These are phyloP conservation scores for Talaromyces liani DNA, from an alignment of 495 filamentous ascomycete genomes.

Conservation along the genomic window DNA sequence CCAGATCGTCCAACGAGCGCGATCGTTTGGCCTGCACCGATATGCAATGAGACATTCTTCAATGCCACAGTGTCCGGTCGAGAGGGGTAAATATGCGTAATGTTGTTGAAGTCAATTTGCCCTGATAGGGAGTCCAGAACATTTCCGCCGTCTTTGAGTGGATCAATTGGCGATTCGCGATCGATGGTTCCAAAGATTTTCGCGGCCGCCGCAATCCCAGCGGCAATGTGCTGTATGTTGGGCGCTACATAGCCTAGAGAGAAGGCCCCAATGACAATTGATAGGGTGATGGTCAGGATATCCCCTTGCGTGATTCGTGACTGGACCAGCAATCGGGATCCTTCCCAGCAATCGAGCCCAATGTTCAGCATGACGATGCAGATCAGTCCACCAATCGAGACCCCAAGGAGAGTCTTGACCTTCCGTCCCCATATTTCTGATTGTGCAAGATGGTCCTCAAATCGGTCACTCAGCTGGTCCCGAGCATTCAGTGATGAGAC, in stretches of 20 bases:
- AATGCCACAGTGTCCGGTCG: slow-evolving; percentile 35
- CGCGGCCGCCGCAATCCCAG: slow-evolving; percentile 28
- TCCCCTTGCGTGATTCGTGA: background rate
- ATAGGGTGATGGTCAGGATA: slow-evolving; percentile 10
- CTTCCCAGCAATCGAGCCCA: slow-evolving; percentile 20
- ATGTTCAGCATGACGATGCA: slow-evolving; percentile 12
- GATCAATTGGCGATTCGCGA: slow-evolving; percentile 25
- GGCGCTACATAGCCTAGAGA: background rate
- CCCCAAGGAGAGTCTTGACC: slow-evolving; percentile 1
- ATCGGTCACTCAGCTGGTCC: slow-evolving; percentile 8
- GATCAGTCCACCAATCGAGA: slow-evolving; percentile 1
- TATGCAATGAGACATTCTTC: slow-evolving; percentile 26
- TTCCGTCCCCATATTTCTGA: slow-evolving; percentile 9
- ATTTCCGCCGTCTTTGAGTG: slow-evolving; percentile 22
- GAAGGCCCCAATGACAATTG: slow-evolving; percentile 11
- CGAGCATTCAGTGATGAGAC: slow-evolving; percentile 12
- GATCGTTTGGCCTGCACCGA: slow-evolving; percentile 57
- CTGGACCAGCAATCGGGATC: slow-evolving; percentile 6
- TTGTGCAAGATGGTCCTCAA: slow-evolving; percentile 8
- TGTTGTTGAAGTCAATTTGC: slow-evolving; percentile 48
- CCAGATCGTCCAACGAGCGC: slow-evolving; percentile 67
- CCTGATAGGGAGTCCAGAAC: slow-evolving; percentile 13
- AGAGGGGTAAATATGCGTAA: slow-evolving; percentile 55
- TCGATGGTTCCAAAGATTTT: slow-evolving; percentile 31
- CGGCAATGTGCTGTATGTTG: slow-evolving; percentile 25